Percentiles rank a stretch among this genome's conserved stretches.
Conservation (phyloP, 345 rosid species). For the Pugionium cornutum region DNA sequence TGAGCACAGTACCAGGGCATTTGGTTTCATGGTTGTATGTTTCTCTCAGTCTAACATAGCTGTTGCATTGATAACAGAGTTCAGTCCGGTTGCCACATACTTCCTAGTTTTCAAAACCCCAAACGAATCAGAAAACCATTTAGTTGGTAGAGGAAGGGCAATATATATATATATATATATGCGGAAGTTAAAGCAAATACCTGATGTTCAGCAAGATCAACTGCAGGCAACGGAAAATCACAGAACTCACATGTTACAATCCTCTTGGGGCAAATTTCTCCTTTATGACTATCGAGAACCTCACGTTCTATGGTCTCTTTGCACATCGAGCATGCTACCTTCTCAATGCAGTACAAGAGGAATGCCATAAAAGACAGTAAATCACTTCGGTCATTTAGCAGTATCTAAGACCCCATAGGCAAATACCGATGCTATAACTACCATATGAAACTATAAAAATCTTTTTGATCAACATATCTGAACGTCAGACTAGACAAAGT, state of each 20-base stretch:
- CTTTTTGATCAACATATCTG: conserved; percentile 1
- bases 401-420: conserved; percentile 9
- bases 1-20: conserved; percentile 66
- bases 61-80: conserved; percentile 80
- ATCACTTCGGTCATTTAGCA: not conserved
- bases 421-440: not conserved
- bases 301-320: conserved; percentile 91
- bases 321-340: conserved; percentile 90
- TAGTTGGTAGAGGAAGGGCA: not conserved
- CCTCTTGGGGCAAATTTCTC: conserved; percentile 90
- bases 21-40: conserved; percentile 67
- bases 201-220: conserved; percentile 97
- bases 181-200: conserved; percentile 37
- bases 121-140: not conserved
- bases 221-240: conserved; percentile 90
- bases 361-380: conserved; percentile 14
- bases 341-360: conserved; percentile 34
- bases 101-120: conserved; percentile 49
- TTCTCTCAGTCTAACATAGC: conserved; percentile 82
- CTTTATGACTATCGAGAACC: conserved; percentile 67
- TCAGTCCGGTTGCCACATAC: conserved; percentile 99
- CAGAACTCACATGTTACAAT: conserved; percentile 95
- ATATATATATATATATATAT: not conserved
- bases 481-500: not conserved
- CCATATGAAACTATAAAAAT: not conserved